These are phyloP conservation scores for Rachicladosporium sp. DNA, from an alignment of 2,329 filamentous ascomycete species.

Conservation along the genomic window DNA sequence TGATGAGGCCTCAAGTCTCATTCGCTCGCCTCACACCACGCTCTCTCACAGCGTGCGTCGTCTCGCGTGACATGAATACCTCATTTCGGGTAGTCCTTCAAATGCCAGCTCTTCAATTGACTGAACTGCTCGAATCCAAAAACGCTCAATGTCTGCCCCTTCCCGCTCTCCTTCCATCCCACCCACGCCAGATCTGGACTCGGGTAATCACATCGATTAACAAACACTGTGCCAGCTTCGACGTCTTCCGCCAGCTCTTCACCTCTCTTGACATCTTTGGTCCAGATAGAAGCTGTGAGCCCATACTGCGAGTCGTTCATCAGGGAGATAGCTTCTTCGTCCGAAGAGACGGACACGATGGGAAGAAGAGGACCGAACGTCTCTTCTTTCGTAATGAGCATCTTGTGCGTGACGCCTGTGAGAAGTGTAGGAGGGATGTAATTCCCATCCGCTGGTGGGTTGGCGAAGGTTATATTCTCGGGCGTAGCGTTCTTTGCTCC, in stretches of 20 bases:
- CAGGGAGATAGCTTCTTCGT: slow-evolving; percentile 65
- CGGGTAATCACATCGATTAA: slow-evolving; percentile 87
- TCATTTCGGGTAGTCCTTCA: slow-evolving; percentile 62
- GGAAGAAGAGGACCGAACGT: slow-evolving; percentile 91
- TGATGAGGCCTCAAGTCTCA: too few species aligned
- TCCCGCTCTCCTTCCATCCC: slow-evolving; percentile 94
- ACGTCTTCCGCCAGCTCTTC: slow-evolving; percentile 67
- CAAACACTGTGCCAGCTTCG: slow-evolving; percentile 89
- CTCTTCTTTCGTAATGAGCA: slow-evolving; percentile 85
- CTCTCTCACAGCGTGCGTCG: too few species aligned
- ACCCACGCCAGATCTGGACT: slow-evolving; percentile 56
- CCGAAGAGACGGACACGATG: slow-evolving; percentile 71
- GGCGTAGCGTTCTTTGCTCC: slow-evolving; percentile 79
- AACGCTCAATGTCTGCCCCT: slow-evolving; percentile 74
- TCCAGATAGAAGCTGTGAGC: slow-evolving; percentile 94
- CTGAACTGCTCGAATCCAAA: slow-evolving; percentile 94
- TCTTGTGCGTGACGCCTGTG: slow-evolving; percentile 64
- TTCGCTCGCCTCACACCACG: too few species aligned
- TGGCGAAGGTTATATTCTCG: slow-evolving; percentile 62
- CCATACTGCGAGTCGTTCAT: slow-evolving; percentile 97
- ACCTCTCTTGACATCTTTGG: slow-evolving; percentile 66
- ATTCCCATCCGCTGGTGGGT: slow-evolving; percentile 65
- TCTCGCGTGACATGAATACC: too few species aligned
- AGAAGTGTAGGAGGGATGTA: slow-evolving; percentile 80
- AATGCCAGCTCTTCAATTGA: slow-evolving; percentile 89